Base-by-base conservation (phyloP, 306 rosid species). In the Fragaria iinumae region DNA sequence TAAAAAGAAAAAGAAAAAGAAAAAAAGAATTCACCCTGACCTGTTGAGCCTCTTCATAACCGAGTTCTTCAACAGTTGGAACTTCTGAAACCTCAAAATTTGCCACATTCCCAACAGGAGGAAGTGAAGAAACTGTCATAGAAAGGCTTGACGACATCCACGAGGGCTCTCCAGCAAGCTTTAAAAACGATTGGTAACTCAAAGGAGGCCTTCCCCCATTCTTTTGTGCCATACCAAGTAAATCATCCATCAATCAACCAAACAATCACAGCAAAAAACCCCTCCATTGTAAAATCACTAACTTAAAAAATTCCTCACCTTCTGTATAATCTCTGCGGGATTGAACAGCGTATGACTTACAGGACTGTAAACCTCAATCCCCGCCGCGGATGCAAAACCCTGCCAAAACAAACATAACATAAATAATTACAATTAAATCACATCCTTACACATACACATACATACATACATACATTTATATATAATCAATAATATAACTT, bases 201-300 rank as follows among this genome's bases (percentile, higher is more conserved):
- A 90, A 81, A 0, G 98, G 98, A 3, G 97, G 93, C 87, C 77
- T 91, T 74, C 97, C 98, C 70, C 96, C 98, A 77, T 94, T 94
- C 98, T 94, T 72, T 84, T 73, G 59, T 76, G 5, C 20, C 64
- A 79, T n/a, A 36, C 32, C 32, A 81, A 76, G 82, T 67, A 75
- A 70, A 77, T 29, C 17, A 45, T 74, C 71, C 76, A 6, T 39
- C 48, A 11, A 47, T 47, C 50, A 47, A 50, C 73, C 71, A 55
- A 4, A 34, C 14, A 71, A 72, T 1, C 6, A 3, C 8, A 55
- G n/a, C 39, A 9, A 55, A 72, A 16, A 39, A 3, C 65, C 17
- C 17, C 50, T 57, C 80, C 62, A 43, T 75, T 17, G 65, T 3
- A 71, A 75, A 32, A 73, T 20, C 25, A 17, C 11, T 16, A 77